These are phyloP conservation scores for Colletotrichum magnum DNA, from an alignment of 2,329 filamentous ascomycete genomes.

Conservation along the genomic window DNA sequence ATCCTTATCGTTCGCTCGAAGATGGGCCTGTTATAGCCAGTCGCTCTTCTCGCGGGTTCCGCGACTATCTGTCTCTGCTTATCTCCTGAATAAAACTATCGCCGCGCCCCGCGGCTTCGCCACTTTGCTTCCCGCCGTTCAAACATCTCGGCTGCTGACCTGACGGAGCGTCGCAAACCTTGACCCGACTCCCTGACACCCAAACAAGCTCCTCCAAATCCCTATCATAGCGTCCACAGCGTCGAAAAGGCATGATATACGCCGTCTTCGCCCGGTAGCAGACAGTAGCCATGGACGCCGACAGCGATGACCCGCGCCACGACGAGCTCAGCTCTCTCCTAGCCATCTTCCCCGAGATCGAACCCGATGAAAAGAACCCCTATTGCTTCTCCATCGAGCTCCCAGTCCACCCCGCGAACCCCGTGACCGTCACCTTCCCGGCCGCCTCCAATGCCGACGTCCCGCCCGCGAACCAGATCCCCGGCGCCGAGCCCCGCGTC, in stretches of 20 bases:
- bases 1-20: constrained; percentile 30
- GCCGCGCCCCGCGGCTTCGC: constrained; percentile 21
- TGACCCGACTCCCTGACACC: background rate
- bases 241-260: constrained; percentile 34
- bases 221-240: background rate
- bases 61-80: constrained; percentile 28
- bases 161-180: background rate
- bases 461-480: constrained; percentile 34
- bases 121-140: constrained; percentile 16
- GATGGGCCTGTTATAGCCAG: constrained; percentile 30
- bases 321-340: constrained; percentile 73
- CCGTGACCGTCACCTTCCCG: constrained; percentile 71
- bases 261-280: constrained; percentile 26
- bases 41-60: constrained; percentile 38
- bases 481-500: constrained; percentile 39
- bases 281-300: constrained; percentile 52
- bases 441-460: constrained; percentile 51
- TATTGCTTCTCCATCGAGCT: constrained; percentile 70
- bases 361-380: constrained; percentile 56
- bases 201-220: background rate
- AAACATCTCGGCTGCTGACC: constrained; percentile 26
- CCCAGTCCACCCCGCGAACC: constrained; percentile 67
- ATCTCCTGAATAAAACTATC: constrained; percentile 17
- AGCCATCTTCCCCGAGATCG: constrained; percentile 78
- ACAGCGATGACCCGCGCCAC: constrained; percentile 65